Evolutionary conservation across 495 filamentous ascomycete species (phyloP), one percentile per base, ranked within the genome.

Genomic region (Usnea hakonensis): DNA sequence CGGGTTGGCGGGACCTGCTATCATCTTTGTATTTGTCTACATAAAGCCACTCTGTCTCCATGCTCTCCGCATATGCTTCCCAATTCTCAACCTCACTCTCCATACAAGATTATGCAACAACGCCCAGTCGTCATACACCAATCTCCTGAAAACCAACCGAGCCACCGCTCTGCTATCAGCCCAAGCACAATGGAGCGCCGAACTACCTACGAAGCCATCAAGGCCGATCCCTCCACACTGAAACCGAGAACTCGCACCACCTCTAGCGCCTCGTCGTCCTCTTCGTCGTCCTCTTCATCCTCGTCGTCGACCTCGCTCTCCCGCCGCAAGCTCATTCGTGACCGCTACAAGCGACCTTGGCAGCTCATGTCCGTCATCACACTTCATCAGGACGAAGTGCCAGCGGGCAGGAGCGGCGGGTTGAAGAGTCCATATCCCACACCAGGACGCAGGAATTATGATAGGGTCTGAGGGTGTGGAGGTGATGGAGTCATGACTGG

Each of bases 381-480:
- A 5, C 55, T 64, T n/a, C 54, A 54, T 32, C 46, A 61, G 32
- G 64, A 66, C 19, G 64, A 63, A 23, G 17, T 43, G 37, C 64
- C 60, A 16, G 43, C 35, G 38, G 21, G 23, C 1, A 33, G 50
- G 8, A 66, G 43, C 32, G 60, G 57, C 28, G 61, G 55, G 23
- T 40, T 56, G 40, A 59, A 61, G 35, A 66, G 61, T 40, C 64
- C 64, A 21, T 66, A 66, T 30, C 64, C 64, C 11, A 62, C 55
- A 3, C 44, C 48, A 14, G 64, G 64, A 21, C 60, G 64, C 8
- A 66, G 55, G 40, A 66, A 66, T 21, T 58, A 59, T 6, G 64
- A 66, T 23, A 35, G 64, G 40, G 64, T 66, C 28, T 66, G 50
- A 66, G 5, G 3, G 36, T 8, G 50, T 5, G 13, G 21, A 53